phyloP scores from a whole-genome alignment of 1,139 yeast genomes.

The Pichia sp. region DNA sequence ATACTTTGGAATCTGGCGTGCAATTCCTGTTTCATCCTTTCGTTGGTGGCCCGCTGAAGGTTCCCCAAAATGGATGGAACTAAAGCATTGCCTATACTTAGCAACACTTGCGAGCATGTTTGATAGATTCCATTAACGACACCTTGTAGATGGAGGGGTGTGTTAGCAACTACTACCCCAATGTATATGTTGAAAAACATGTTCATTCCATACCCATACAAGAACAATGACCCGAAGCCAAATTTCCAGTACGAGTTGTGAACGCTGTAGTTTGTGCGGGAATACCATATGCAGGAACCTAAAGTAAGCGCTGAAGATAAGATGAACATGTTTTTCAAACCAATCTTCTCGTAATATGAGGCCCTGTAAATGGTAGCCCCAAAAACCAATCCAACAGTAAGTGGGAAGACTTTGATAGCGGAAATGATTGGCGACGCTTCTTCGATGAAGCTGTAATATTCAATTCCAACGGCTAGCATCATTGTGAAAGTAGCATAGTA shows the following conservation, averaged over 20 bases:
- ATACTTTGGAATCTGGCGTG: constrained; percentile 14
- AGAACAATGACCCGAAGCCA: constrained; percentile 24
- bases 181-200: constrained; percentile 23
- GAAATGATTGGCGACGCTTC: constrained; percentile 27
- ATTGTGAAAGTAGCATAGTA: constrained; percentile 15
- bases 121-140: constrained; percentile 33
- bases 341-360: constrained; percentile 15
- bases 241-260: constrained; percentile 31
- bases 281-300: constrained; percentile 25
- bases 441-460: constrained; percentile 20
- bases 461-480: constrained; percentile 14
- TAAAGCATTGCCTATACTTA: constrained; percentile 29
- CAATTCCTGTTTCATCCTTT: constrained; percentile 3
- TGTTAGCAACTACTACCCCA: constrained; percentile 26
- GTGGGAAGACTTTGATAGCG: constrained; percentile 30
- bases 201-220: constrained; percentile 22
- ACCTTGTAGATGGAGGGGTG: constrained; percentile 34
- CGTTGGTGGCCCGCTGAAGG: constrained; percentile 13
- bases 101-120: constrained; percentile 32
- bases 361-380: constrained; percentile 17
- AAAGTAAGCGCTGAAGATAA: constrained; percentile 19
- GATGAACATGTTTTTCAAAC: constrained; percentile 23
- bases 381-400: constrained; percentile 19
- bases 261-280: constrained; percentile 23
- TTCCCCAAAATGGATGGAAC: constrained; percentile 29